A percentile compares a stretch with the other conserved stretches of the same genome.
Evolutionary conservation across 1,139 yeast genomes (phyloP).

Genomic region (Williopsis jadinii): DNA sequence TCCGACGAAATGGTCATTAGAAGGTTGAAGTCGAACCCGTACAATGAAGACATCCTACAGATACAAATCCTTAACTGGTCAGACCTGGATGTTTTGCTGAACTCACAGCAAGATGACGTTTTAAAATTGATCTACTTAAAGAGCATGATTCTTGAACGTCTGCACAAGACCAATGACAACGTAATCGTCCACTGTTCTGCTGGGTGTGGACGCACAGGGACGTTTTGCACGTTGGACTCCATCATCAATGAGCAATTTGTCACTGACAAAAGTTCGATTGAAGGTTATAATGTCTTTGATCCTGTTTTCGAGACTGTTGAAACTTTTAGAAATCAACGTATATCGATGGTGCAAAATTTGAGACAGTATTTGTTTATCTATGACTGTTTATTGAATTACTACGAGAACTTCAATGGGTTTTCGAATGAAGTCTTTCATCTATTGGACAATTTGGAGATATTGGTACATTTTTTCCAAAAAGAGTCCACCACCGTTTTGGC

Average conservation of each 20-base stretch:
- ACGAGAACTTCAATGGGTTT: slow-evolving; percentile 13
- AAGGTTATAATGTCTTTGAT: slow-evolving; percentile 28
- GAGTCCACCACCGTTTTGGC: background rate
- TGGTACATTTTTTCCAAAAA: slow-evolving; percentile 6
- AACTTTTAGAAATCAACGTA: slow-evolving; percentile 61
- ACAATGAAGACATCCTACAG: slow-evolving; percentile 40
- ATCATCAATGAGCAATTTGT: slow-evolving; percentile 25
- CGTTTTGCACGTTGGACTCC: slow-evolving; percentile 68
- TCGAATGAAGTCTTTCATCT: slow-evolving; percentile 2
- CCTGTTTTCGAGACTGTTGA: slow-evolving; percentile 40
- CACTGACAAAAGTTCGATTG: slow-evolving; percentile 7
- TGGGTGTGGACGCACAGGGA: slow-evolving; percentile 89
- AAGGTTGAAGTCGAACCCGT: slow-evolving; percentile 29
- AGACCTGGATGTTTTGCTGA: slow-evolving; percentile 52
- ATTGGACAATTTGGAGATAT: slow-evolving; percentile 7
- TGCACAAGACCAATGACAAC: slow-evolving; percentile 7
- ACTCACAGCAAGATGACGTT: slow-evolving; percentile 25
- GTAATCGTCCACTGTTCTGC: slow-evolving; percentile 81
- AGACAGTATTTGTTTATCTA: slow-evolving; percentile 72
- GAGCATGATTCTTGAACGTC: slow-evolving; percentile 15
- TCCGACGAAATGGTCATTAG: slow-evolving; percentile 28
- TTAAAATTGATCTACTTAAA: slow-evolving; percentile 27
- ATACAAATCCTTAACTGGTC: slow-evolving; percentile 75
- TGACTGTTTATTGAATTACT: slow-evolving; percentile 37
- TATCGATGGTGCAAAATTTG: slow-evolving; percentile 80